Evolutionary conservation across 257 asterid genomes (phyloP).

Genomic region (Cynanchum wilfordii): DNA sequence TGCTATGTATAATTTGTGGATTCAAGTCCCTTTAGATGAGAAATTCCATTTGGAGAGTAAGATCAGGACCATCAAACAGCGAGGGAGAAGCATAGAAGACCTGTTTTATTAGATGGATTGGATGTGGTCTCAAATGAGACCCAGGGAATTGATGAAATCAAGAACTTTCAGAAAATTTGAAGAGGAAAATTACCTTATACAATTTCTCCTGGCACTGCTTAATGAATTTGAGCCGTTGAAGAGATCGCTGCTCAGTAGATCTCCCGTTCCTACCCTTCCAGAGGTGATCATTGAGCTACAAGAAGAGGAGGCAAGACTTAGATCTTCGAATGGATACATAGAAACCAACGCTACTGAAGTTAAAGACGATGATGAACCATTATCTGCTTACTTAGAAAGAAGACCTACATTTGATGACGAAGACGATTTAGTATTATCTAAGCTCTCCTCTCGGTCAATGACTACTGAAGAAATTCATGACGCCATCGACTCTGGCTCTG

Average conservation of each 20-base stretch:
- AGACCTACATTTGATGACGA: no score
- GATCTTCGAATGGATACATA: background rate
- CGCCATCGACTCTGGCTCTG: background rate
- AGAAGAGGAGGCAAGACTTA: background rate
- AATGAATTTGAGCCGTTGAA: conserved; percentile 10
- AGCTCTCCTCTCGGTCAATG: background rate
- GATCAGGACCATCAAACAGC: conserved; percentile 7
- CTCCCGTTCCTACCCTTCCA: background rate
- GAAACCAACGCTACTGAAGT: background rate
- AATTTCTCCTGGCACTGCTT: conserved; percentile 4
- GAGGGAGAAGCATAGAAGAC: background rate
- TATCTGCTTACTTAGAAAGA: no score
- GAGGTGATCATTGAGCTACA: conserved; percentile 1
- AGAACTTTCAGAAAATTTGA: background rate
- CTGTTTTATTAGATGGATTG: background rate
- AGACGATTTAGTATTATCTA: no score
- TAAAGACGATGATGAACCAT: background rate
- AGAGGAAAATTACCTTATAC: background rate
- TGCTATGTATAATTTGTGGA: conserved; percentile 3
- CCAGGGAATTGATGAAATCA: background rate
- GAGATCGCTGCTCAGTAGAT: background rate
- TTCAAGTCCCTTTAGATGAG: conserved; percentile 2
- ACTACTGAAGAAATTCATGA: background rate
- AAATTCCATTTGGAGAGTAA: conserved; percentile 1
- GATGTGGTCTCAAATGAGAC: conserved; percentile 3